Base-by-base conservation (phyloP, 495 filamentous ascomycete genomes). In the Articulospora tetracladia region DNA sequence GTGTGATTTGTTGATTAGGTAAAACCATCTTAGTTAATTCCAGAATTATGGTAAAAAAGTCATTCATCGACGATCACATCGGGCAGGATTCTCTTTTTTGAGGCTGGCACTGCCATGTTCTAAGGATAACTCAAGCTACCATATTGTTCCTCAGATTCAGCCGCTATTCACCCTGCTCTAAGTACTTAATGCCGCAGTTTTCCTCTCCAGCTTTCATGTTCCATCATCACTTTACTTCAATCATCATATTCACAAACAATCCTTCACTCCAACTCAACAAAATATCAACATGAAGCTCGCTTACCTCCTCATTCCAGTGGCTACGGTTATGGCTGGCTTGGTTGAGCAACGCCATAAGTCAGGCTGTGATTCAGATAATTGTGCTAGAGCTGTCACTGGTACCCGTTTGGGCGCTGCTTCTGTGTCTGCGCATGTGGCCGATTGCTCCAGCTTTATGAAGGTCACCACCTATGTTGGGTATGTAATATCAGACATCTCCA, bases 371-470 rank as follows among this genome's bases (percentile, higher is more conserved):
- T 50, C 55, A 15, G 27, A 68, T 52, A 57, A 60, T 24, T 68
- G 66, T 36, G 63, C 59, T 19, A 49, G 63, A 41, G 66, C 59
- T 20, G 66, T 68, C 8, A 65, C 66, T 32, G 66, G 63, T 19
- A 66, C 66, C 15, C 59, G 60, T 23, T 32, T 44, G n/a, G 62
- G 59, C 7, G 34, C 51, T 36, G 36, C 22, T 0, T 47, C 53
- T 24, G 28, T 28, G 10, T 11, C 63, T 19, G 32, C 20, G 22
- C 59, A 63, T 32, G 51, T 32, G 20, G 46, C 23, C 1, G 66
- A 65, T 47, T 66, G 66, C 46, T 22, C 30, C 8, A 58, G 46
- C 56, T 68, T 63, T 22, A 30, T 59, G 55, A 22, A 39, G 36
- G 39, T 41, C 23, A 66, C 60, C n/a, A 59, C 36, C 24, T 47